phyloP scores from a whole-genome alignment of 495 filamentous ascomycete genomes.

The Penicillium paradoxum region DNA sequence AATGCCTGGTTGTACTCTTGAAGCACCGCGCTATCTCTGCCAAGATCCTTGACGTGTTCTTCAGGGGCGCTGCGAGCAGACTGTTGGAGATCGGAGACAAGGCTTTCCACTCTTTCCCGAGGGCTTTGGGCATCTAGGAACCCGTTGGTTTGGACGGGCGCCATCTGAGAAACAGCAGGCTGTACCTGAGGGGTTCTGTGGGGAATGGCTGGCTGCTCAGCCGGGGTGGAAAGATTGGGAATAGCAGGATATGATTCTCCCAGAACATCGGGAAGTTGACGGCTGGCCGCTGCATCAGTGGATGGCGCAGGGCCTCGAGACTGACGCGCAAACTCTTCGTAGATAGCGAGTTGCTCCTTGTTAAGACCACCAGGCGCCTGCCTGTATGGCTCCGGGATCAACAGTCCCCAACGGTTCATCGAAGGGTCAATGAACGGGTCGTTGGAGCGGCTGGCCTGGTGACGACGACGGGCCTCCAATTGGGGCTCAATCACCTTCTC shows the following conservation, averaged over 20 bases:
- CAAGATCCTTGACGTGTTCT: slow-evolving; percentile 65
- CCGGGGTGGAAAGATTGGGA: slow-evolving; percentile 71
- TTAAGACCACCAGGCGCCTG: slow-evolving; percentile 77
- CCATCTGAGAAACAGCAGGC: slow-evolving; percentile 39
- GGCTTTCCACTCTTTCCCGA: slow-evolving; percentile 59
- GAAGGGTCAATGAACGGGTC: slow-evolving; percentile 77
- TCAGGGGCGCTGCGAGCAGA: slow-evolving; percentile 61
- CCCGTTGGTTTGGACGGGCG: slow-evolving; percentile 51
- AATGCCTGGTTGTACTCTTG: slow-evolving; percentile 57
- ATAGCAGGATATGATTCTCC: slow-evolving; percentile 77
- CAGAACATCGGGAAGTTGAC: slow-evolving; percentile 67
- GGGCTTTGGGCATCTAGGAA: slow-evolving; percentile 59
- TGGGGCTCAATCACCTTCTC: slow-evolving; percentile 81
- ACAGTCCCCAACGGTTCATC: slow-evolving; percentile 79
- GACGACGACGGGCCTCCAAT: slow-evolving; percentile 66
- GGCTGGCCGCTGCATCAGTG: slow-evolving; percentile 21
- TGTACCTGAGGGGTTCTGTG: slow-evolving; percentile 66
- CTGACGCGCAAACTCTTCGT: slow-evolving; percentile 89
- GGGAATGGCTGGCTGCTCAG: slow-evolving; percentile 70
- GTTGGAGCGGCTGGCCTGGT: slow-evolving; percentile 63
- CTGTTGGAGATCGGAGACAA: slow-evolving; percentile 66
- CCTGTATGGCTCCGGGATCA: slow-evolving; percentile 86
- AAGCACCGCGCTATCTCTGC: slow-evolving; percentile 56
- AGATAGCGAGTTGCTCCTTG: slow-evolving; percentile 87
- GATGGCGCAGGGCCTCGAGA: slow-evolving; percentile 49